Evolutionary conservation across 1,284 basidiomycete species (phyloP).

Genomic region (Paramarasmius palmivorus): DNA sequence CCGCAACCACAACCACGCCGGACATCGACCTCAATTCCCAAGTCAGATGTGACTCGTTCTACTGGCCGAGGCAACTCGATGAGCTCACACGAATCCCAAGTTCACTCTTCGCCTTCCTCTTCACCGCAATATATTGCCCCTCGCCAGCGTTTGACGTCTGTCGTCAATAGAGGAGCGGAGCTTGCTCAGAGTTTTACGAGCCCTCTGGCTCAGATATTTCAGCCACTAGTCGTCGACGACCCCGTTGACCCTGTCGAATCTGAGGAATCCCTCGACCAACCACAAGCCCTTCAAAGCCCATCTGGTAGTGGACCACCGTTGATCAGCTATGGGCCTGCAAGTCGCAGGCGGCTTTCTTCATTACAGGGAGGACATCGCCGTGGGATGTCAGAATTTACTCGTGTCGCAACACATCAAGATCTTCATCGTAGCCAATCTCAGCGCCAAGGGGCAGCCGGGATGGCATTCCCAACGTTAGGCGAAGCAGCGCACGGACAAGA

Average conservation of each 20-base stretch:
- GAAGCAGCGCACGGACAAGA: slow-evolving; percentile 5
- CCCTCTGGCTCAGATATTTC: slow-evolving; percentile 74
- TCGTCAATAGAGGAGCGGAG: slow-evolving; percentile 43
- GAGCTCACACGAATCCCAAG: slow-evolving; percentile 15
- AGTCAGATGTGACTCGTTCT: slow-evolving; percentile 9
- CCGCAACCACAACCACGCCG: slow-evolving; percentile 20
- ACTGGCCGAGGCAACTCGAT: neutral
- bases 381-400: neutral
- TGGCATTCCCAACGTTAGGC: slow-evolving; percentile 6
- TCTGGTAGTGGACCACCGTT: slow-evolving; percentile 19
- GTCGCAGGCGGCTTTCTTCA: slow-evolving; percentile 56
- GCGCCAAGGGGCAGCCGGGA: neutral
- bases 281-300: slow-evolving; percentile 9
- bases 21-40: slow-evolving; percentile 21
- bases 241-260: slow-evolving; percentile 35
- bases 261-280: slow-evolving; percentile 13
- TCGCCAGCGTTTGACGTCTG: slow-evolving; percentile 48
- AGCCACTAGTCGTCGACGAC: slow-evolving; percentile 61
- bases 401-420: neutral
- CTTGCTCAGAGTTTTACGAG: slow-evolving; percentile 46
- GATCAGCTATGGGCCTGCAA: slow-evolving; percentile 62
- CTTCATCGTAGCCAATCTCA: slow-evolving; percentile 2
- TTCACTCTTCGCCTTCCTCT: slow-evolving; percentile 22
- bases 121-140: slow-evolving; percentile 27
- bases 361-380: slow-evolving; percentile 26